These are phyloP conservation scores for Fusarium protoensiforme DNA, from an alignment of 2,329 filamentous ascomycete species.

Conservation along the genomic window DNA sequence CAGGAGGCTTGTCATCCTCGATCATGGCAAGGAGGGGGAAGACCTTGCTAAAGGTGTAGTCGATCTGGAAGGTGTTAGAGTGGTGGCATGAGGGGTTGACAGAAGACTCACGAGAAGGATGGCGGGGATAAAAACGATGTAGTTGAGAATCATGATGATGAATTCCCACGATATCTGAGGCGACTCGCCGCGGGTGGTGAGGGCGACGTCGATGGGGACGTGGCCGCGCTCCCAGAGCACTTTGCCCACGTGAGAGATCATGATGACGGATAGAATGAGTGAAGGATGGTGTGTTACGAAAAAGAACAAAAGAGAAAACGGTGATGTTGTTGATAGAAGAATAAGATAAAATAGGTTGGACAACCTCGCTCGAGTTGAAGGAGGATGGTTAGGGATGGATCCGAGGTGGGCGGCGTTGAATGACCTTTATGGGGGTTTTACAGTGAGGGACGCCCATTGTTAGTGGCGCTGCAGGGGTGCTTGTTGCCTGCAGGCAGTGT, in stretches of 20 bases:
- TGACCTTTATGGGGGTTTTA: background rate
- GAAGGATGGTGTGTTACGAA: background rate
- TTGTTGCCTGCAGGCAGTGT: background rate
- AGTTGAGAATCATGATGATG: conserved; percentile 52
- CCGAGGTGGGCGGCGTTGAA: background rate
- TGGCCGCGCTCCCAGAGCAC: conserved; percentile 49
- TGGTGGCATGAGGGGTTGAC: fast-evolving
- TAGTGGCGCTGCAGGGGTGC: conserved; percentile 2
- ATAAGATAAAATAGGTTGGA: background rate
- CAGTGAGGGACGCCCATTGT: background rate
- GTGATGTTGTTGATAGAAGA: background rate
- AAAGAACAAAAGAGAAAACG: background rate
- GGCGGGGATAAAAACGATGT: conserved; percentile 58
- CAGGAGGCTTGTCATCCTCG: conserved; percentile 67
- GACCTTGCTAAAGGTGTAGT: conserved; percentile 63
- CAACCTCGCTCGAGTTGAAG: conserved; percentile 16
- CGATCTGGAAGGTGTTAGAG: conserved; percentile 49
- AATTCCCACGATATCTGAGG: conserved; percentile 49
- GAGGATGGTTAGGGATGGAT: conserved; percentile 17
- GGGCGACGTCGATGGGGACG: conserved; percentile 4
- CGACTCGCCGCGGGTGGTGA: conserved; percentile 5
- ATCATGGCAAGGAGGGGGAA: conserved; percentile 67
- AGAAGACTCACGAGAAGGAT: conserved; percentile 53
- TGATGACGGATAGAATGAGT: conserved; percentile 7
- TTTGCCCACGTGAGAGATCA: conserved; percentile 31